Base-by-base conservation (phyloP, 2,329 filamentous ascomycete genomes). In the Pezicula carpinea region DNA sequence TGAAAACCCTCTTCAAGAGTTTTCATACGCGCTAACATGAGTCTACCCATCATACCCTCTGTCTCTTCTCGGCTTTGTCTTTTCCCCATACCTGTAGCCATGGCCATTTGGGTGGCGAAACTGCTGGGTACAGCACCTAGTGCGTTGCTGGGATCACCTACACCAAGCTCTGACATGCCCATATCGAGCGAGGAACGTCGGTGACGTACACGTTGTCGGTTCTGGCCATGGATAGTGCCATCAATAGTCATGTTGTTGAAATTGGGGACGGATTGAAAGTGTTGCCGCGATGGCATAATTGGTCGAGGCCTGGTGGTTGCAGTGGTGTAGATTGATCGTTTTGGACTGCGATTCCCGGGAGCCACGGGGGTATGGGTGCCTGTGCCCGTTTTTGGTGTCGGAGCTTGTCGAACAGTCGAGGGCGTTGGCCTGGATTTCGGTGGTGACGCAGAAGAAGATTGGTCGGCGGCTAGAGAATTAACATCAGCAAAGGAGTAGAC, bases 11-110 rank as follows among this genome's bases (percentile, higher is more conserved):
- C 89, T 64, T 97, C 91, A 2, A 97, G 75, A 6, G 86, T 92
- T 64, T 93, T 93, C 89, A 96, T 96, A 29, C 89, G 76, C 7
- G 89, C 89, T 39, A 96, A 72, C 67, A 96, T 86, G 39, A 96
- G 76, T 47, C 89, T 80, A 56, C 84, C 79, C 61, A 86, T 83
- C 77, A 91, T 86, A 34, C 87, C 79, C 60, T 88, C 85, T 64
- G 79, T 74, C 73, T 56, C 54, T 29, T 54, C 57, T 2, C 50
- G 47, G 26, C 72, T 71, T 21, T 70, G 43, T 23, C 64, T 67
- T 57, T 76, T 77, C 44, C 82, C 66, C 17, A 79, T 80, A 13
- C 83, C 82, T 42, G 82, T 79, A 0, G 83, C 84, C 70, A 86
- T 81, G 7, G 80, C 84, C 78, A 93, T 84, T 61, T 92, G 86